These are phyloP conservation scores for Chrysanthemum makinoi DNA, from an alignment of 129 eudicot genomes.

Conservation along the genomic window DNA sequence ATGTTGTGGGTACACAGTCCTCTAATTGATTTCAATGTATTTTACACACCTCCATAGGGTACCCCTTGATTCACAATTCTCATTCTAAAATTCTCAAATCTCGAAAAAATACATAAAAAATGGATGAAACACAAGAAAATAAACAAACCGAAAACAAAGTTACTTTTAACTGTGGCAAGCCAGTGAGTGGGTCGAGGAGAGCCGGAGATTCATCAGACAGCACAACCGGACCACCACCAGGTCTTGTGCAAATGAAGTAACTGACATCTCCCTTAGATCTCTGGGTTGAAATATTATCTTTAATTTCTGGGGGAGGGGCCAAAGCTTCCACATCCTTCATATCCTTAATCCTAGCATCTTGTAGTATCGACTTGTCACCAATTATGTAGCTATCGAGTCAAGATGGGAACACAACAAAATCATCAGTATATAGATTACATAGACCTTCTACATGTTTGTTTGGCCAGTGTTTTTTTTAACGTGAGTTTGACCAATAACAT, in stretches of 20 bases:
- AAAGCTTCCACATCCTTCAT: too few relatives aligned
- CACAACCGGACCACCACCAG: slow-evolving; percentile 84
- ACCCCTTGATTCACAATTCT: slow-evolving; percentile 19
- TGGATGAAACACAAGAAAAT: slow-evolving; percentile 13
- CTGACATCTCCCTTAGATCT: slow-evolving; percentile 72
- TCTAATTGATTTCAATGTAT: slow-evolving; percentile 15
- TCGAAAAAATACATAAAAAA: slow-evolving; percentile 7
- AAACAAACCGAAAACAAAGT: background rate
- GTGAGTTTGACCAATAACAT: too few relatives aligned
- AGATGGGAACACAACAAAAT: too few relatives aligned
- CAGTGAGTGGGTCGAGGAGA: slow-evolving; percentile 68
- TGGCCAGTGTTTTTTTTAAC: too few relatives aligned
- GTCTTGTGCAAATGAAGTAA: slow-evolving; percentile 92
- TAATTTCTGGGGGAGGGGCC: too few relatives aligned
- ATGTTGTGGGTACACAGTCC: slow-evolving; percentile 23
- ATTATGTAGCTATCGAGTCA: slow-evolving; percentile 53
- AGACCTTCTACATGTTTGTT: too few relatives aligned
- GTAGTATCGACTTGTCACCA: slow-evolving; percentile 75
- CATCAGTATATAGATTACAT: too few relatives aligned
- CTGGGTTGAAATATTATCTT: too few relatives aligned
- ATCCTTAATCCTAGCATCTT: too few relatives aligned
- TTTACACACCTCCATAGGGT: slow-evolving; percentile 22
- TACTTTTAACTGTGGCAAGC: slow-evolving; percentile 62
- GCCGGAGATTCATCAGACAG: slow-evolving; percentile 65
- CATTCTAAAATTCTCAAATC: slow-evolving; percentile 24